These are phyloP conservation scores for Verticillium alfalfae DNA, from an alignment of 2,329 filamentous ascomycete genomes.

Conservation along the genomic window DNA sequence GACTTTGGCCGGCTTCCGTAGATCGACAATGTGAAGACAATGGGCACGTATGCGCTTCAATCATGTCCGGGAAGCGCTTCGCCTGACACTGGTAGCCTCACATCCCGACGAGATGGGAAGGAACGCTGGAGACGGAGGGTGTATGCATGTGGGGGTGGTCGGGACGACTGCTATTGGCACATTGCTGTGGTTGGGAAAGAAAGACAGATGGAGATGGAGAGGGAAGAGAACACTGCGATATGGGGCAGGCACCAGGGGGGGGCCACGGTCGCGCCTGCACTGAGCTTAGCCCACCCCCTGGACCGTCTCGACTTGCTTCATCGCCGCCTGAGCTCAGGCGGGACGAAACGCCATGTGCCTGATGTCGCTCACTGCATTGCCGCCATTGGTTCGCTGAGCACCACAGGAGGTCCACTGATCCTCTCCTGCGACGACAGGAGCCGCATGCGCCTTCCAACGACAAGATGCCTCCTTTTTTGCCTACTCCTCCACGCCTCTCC, in stretches of 20 bases:
- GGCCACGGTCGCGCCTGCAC: neutral
- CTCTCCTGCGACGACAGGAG: constrained; percentile 26
- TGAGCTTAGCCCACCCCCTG: neutral
- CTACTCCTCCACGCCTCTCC: neutral
- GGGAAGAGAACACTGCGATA: constrained; percentile 3
- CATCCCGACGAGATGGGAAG: neutral
- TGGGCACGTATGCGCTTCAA: neutral
- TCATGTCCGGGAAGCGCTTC: too few species aligned
- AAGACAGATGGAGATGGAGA: neutral
- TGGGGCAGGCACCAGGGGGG: neutral
- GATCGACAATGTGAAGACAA: neutral
- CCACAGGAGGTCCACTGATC: constrained; percentile 13
- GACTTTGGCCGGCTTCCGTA: neutral
- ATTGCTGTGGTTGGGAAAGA: too few species aligned
- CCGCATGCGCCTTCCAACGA: constrained; percentile 16
- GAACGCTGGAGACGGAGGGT: neutral
- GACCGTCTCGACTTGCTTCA: constrained; percentile 27
- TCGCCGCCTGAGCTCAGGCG: constrained; percentile 22
- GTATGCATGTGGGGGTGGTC: too few species aligned
- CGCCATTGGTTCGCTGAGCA: constrained; percentile 16
- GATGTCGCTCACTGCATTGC: constrained; percentile 15
- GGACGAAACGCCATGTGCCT: constrained; percentile 28
- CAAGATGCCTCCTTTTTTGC: neutral
- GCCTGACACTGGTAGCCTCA: too few species aligned
- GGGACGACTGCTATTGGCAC: too few species aligned